These are phyloP conservation scores for Castanopsis chinensis DNA, from an alignment of 306 rosid genomes.

Conservation along the genomic window DNA sequence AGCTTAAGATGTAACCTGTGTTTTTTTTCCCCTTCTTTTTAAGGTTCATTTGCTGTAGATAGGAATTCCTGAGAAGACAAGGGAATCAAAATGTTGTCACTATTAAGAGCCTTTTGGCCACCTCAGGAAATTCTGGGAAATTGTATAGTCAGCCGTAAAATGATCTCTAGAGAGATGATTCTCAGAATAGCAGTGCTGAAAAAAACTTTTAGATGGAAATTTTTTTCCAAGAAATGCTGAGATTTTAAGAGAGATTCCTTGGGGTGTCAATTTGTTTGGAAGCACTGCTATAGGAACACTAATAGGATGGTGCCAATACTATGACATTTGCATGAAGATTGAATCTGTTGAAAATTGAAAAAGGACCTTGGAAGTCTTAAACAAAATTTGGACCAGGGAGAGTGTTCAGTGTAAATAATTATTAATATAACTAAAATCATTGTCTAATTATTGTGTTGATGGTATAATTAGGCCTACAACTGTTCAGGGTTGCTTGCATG, in stretches of 20 bases:
- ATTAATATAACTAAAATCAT: neutral
- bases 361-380: neutral
- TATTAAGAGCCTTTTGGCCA: neutral
- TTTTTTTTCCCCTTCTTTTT: neutral
- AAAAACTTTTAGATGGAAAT: neutral
- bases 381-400: constrained; percentile 10
- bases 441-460: constrained; percentile 3
- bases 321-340: constrained; percentile 4
- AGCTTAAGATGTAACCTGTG: neutral
- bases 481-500: neutral
- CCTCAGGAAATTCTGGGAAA: neutral
- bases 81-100: neutral
- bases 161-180: neutral
- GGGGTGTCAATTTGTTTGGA: neutral
- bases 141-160: constrained; percentile 8
- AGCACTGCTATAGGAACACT: neutral
- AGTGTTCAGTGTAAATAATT: neutral
- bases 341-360: neutral
- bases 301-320: neutral
- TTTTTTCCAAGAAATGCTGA: neutral
- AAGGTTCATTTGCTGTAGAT: neutral
- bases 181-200: neutral
- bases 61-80: neutral
- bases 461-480: constrained; percentile 1
- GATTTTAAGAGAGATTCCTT: constrained; percentile 10